Percentiles rank a stretch among this genome's conserved stretches.
These are phyloP conservation scores for Lobosporangium transversale DNA, from an alignment of 192 early-diverging fungal genomes.

Conservation along the genomic window DNA sequence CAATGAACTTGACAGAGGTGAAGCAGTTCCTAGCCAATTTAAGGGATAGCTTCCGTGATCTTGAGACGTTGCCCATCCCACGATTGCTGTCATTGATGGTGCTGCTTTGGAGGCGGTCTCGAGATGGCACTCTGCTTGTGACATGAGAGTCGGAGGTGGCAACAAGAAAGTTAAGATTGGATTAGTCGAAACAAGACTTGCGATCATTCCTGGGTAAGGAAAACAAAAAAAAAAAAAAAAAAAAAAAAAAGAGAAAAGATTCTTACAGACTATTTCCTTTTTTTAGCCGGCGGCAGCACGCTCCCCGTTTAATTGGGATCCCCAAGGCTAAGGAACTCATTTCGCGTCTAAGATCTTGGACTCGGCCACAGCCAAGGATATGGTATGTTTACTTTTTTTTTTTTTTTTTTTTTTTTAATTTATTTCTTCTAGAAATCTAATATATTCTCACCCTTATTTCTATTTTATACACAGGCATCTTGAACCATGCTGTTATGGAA, in stretches of 20 bases:
- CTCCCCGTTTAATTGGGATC: slow-evolving; percentile 86
- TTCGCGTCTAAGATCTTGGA: slow-evolving; percentile 81
- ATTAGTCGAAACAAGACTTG: slow-evolving; percentile 90
- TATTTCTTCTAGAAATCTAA: not conserved
- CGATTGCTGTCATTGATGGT: slow-evolving; percentile 94
- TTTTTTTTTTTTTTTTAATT: not conserved
- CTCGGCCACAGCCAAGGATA: slow-evolving; percentile 68
- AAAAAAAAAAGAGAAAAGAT: too few relatives aligned
- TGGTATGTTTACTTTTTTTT: slow-evolving; percentile 52
- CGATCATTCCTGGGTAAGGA: slow-evolving; percentile 92
- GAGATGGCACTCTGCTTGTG: slow-evolving; percentile 89
- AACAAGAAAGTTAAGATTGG: slow-evolving; percentile 77
- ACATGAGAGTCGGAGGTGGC: slow-evolving; percentile 86
- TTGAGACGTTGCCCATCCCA: slow-evolving; percentile 90
- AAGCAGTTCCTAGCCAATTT: slow-evolving; percentile 84
- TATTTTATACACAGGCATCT: slow-evolving; percentile 66
- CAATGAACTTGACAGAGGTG: slow-evolving; percentile 82
- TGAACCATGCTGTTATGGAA: slow-evolving; percentile 76
- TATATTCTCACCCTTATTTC: not conserved
- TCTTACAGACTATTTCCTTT: too few relatives aligned
- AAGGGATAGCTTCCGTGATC: slow-evolving; percentile 78
- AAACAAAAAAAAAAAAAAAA: too few relatives aligned
- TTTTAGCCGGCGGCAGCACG: slow-evolving; percentile 95
- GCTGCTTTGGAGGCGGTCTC: slow-evolving; percentile 93
- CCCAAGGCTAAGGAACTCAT: slow-evolving; percentile 94